A percentile compares a stretch with the other conserved stretches of the same genome.
phyloP scores from a whole-genome alignment of 2,329 filamentous ascomycete species.

The Alternaria postmessia region DNA sequence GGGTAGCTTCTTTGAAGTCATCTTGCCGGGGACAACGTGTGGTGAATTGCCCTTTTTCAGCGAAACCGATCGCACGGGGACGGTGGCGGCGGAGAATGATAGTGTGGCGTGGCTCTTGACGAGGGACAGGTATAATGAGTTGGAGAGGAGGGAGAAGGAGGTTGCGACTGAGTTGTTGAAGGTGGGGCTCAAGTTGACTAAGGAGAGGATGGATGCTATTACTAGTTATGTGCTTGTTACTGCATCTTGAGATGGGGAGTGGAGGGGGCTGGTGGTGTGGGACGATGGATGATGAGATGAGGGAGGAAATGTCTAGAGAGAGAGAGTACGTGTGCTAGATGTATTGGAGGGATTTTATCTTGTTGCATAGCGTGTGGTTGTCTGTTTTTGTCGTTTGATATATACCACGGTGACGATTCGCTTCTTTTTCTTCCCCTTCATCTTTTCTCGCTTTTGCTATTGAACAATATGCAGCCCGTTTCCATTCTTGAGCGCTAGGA shows the following conservation, averaged over 20 bases:
- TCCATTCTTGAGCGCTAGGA: too few relatives aligned
- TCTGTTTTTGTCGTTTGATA: not conserved
- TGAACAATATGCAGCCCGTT: too few relatives aligned
- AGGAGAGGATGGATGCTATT: constrained; percentile 84
- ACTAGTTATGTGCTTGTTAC: constrained; percentile 56
- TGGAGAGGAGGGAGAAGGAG: constrained; percentile 77
- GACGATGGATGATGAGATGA: not conserved
- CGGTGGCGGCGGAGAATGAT: constrained; percentile 81
- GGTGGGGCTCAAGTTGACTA: constrained; percentile 91
- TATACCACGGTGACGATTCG: not conserved
- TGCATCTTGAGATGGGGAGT: constrained; percentile 27
- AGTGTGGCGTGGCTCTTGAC: constrained; percentile 85
- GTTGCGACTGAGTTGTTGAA: constrained; percentile 84
- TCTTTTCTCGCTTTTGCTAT: too few relatives aligned
- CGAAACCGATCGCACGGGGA: constrained; percentile 86
- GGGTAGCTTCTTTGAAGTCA: constrained; percentile 87
- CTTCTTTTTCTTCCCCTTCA: not conserved
- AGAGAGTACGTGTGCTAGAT: too few relatives aligned
- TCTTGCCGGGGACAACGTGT: constrained; percentile 92
- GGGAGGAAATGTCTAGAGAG: too few relatives aligned
- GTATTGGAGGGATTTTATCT: not conserved
- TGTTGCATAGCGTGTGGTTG: constrained; percentile 1
- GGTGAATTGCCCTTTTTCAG: constrained; percentile 97
- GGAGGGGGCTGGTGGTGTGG: not conserved
- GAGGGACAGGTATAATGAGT: constrained; percentile 71